These are phyloP conservation scores for Cetraspora pellucida DNA, from an alignment of 192 early-diverging fungal species.

Conservation along the genomic window DNA sequence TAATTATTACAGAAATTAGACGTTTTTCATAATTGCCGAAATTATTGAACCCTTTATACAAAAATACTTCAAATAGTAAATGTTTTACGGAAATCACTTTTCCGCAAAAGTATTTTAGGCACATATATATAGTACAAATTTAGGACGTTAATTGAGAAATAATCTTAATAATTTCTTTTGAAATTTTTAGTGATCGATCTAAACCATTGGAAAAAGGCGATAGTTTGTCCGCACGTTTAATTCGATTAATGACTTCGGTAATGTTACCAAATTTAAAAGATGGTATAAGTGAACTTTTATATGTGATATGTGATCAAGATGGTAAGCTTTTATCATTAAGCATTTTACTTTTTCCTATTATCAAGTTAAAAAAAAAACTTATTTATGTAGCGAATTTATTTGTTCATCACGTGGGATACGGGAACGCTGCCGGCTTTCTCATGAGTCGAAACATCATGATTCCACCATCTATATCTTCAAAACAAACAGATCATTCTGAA, in stretches of 20 bases:
- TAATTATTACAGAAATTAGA: too few species aligned
- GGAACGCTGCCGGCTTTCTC: constrained; percentile 91
- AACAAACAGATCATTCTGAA: background rate
- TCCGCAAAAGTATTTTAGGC: too few species aligned
- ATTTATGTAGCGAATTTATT: constrained; percentile 55
- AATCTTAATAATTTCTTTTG: background rate
- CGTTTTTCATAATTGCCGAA: too few species aligned
- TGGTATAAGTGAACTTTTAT: constrained; percentile 65
- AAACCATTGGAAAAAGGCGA: constrained; percentile 68
- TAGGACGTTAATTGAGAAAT: background rate
- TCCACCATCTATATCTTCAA: constrained; percentile 31
- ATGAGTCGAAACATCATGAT: constrained; percentile 71
- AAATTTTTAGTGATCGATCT: constrained; percentile 63
- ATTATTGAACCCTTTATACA: too few species aligned
- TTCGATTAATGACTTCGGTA: constrained; percentile 70
- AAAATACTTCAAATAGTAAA: too few species aligned
- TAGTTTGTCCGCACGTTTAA: constrained; percentile 62
- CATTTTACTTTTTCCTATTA: background rate
- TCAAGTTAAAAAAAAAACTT: background rate
- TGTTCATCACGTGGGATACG: constrained; percentile 82
- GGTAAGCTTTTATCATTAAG: constrained; percentile 46
- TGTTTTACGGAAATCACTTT: too few species aligned
- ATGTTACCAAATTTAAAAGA: constrained; percentile 61
- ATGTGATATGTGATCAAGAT: constrained; percentile 69
- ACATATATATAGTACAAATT: background rate